Conservation (phyloP, 176 grass and related monocot genomes). For the Guadua angustifolia region DNA sequence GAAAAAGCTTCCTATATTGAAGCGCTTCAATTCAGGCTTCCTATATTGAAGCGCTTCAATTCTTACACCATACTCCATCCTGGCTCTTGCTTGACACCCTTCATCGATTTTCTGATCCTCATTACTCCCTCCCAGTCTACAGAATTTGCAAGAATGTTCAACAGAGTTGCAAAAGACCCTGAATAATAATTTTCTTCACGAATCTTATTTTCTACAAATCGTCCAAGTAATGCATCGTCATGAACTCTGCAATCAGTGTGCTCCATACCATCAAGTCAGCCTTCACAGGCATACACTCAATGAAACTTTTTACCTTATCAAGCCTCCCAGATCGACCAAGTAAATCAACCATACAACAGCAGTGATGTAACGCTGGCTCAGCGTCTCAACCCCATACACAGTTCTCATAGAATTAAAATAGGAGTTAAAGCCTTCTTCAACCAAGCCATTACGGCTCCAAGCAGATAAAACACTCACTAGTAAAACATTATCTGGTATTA, state of each 20-base stretch:
- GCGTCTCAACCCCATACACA: constrained; percentile 51
- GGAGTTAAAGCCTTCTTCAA: constrained; percentile 56
- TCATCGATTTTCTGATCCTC: constrained; percentile 68
- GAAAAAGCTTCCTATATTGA: too few relatives aligned
- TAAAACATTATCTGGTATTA: constrained; percentile 50
- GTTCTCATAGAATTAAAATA: constrained; percentile 73
- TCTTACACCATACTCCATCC: constrained; percentile 68
- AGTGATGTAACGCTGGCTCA: constrained; percentile 37
- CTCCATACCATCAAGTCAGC: constrained; percentile 73
- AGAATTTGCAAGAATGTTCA: constrained; percentile 63
- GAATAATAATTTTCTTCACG: constrained; percentile 56
- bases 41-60: constrained; percentile 21
- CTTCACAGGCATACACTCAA: constrained; percentile 64
- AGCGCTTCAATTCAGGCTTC: too few relatives aligned
- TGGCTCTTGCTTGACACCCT: constrained; percentile 62
- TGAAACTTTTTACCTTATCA: constrained; percentile 62
- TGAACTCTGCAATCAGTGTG: constrained; percentile 75
- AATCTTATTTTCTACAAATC: constrained; percentile 60
- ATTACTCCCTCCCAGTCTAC: constrained; percentile 72
- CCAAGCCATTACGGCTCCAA: constrained; percentile 66
- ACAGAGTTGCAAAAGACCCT: constrained; percentile 59
- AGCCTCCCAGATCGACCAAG: constrained; percentile 72
- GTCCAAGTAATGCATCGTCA: constrained; percentile 61
- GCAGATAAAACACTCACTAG: constrained; percentile 72
- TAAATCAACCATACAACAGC: constrained; percentile 75